These are phyloP conservation scores for Dactylonectria macrodidyma DNA, from an alignment of 2,329 filamentous ascomycete genomes.

Conservation along the genomic window DNA sequence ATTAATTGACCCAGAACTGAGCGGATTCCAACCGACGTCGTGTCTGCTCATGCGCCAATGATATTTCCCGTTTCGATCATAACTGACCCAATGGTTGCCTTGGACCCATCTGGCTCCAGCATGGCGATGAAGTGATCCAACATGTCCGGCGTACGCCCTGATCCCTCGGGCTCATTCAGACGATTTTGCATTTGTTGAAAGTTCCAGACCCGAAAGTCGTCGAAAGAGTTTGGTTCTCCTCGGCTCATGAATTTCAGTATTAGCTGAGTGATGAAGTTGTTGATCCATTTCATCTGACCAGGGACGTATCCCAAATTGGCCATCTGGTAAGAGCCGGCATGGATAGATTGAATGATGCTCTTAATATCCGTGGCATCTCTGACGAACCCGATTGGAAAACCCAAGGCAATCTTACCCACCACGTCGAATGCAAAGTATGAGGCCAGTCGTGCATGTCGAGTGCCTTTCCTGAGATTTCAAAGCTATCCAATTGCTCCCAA, in stretches of 20 bases:
- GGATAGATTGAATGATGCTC: neutral
- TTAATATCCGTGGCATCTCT: neutral
- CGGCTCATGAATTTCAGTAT: neutral
- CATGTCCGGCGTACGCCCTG: neutral
- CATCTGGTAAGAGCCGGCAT: neutral
- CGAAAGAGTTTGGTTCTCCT: neutral
- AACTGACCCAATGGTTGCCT: neutral
- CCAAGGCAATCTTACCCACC: neutral
- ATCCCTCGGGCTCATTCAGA: neutral
- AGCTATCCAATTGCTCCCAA: neutral
- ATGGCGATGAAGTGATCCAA: constrained; percentile 3
- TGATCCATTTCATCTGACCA: neutral
- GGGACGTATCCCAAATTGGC: neutral
- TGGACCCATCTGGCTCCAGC: neutral
- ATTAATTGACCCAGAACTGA: neutral
- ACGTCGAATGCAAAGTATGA: constrained; percentile 1
- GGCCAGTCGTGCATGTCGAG: constrained; percentile 1
- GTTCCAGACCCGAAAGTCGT: neutral
- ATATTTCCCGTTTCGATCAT: neutral
- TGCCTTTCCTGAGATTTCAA: neutral
- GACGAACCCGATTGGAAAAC: neutral
- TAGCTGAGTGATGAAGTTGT: neutral
- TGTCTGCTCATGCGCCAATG: constrained; percentile 3
- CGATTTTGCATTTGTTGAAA: neutral
- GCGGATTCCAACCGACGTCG: neutral